Evolutionary conservation across 202 grass and related monocot species (phyloP), one percentile per base, ranked within the genome.

Genomic region (Panicum virgatum): DNA sequence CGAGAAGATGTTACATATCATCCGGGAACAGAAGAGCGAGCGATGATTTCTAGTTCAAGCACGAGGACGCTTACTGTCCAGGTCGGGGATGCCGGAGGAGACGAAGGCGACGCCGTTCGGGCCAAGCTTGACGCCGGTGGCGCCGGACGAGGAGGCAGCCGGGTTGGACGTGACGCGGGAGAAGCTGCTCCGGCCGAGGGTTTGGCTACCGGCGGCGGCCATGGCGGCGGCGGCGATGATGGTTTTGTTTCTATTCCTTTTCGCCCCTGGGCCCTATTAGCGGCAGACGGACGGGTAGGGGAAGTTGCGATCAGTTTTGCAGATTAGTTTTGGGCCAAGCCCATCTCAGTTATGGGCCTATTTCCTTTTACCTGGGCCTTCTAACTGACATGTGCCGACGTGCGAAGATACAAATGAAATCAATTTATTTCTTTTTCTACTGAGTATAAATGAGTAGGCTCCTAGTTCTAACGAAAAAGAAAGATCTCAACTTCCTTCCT

Each of bases 41-140:
- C 23, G 58, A 5, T 0, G 5, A 13, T 23, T 34, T 66, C 43
- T 26, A 64, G 30, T 14, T 69, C 57, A 52, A 73, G 1, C 22
- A 38, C 9, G 36, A 34, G 6, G 40, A 16, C 23, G 57, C 78
- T 86, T 81, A 98, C 92, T 86, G 70, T 98, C 96, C 20, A 98
- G 92, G 85, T 95, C 90, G 13, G 88, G 90, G 79, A 98, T 95
- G 80, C 96, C 90, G 53, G 96, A 93, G 64, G 96, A 98, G 73
- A 95, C 73, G 53, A 93, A 93, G 26, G 88, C 69, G 36, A 83
- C 69, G 66, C 90, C 86, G 42, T 91, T 93, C 9, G 84, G 66
- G 5, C 88, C 88, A 58, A 89, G 79, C 84, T 90, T 98, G 61
- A 98, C 70, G 9, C 92, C 90, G 5, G 94, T 43, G 27, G 82